Base-by-base conservation (phyloP, 1,139 yeast species). In the Eremothecium coryli region DNA sequence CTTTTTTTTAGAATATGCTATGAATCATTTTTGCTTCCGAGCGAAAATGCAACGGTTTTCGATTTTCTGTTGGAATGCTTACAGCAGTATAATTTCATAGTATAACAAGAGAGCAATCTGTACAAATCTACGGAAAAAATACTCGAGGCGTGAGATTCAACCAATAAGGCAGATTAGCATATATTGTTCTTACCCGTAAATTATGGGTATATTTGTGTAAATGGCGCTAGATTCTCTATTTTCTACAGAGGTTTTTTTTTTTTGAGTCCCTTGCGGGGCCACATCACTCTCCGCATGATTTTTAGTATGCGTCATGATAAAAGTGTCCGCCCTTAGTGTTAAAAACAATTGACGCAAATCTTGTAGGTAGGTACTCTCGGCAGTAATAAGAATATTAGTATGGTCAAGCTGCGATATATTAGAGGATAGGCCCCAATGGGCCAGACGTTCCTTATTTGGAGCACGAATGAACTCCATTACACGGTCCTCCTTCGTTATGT, bases 401-500 rank as follows among this genome's bases (percentile, higher is more conserved):
- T 14, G 5, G 22, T 27, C 30, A n/a, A 17, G 15, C n/a, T 11
- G 5, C 8, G 15, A n/a, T 17, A 27, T n/a, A 18, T 27, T 18
- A 8, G 30, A 27, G 10, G 15, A n/a, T 9, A 27, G 22, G 10
- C 30, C 22, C 30, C 30, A 27, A 7, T 27, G 30, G 13, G 30
- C 22, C n/a, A 27, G 22, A 11, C 30, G 15, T 27, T 27, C 30
- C n/a, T n/a, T 10, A 14, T 27, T 27, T 27, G 30, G 30, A 27
- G 30, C 30, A 15, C 17, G 23, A 16, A 27, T 9, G 8, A 27
- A 14, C 7, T 27, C 22, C 22, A 27, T 27, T 11, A 27, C 22
- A 10, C 14, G 15, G 12, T 27, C 30, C 14, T 15, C 30, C 14
- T 17, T 14, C 20, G 17, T 27, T 22, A 27, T 27, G 22, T 27